Evolutionary conservation across 2,329 filamentous ascomycete genomes (phyloP).

Genomic region (Colletotrichum horii): DNA sequence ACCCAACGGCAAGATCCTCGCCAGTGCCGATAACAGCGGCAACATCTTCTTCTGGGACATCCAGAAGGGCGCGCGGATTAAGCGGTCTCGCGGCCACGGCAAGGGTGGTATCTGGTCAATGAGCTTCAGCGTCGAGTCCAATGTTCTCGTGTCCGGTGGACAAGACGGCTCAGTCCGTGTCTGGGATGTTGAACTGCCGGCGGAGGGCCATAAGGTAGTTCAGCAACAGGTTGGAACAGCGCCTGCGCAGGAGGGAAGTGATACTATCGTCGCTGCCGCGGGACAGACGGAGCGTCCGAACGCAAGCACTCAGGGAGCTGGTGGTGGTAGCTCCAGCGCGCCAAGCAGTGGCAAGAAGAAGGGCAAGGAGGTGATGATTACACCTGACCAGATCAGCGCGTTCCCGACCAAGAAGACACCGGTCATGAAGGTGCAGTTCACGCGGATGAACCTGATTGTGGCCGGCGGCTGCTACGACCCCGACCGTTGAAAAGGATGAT

Average conservation of each 20-base stretch:
- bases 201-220: constrained; percentile 66
- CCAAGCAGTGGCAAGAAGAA: constrained; percentile 67
- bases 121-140: constrained; percentile 92
- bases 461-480: constrained; percentile 77
- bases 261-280: constrained; percentile 30
- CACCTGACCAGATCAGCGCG: constrained; percentile 90
- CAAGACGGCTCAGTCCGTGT: constrained; percentile 91
- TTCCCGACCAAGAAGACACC: constrained; percentile 97
- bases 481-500: constrained; percentile 41
- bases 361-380: constrained; percentile 87
- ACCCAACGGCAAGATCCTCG: constrained; percentile 87
- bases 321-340: constrained; percentile 28
- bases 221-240: constrained; percentile 15
- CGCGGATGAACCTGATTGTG: constrained; percentile 91
- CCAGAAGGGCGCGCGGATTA: constrained; percentile 82
- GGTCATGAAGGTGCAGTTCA: constrained; percentile 92
- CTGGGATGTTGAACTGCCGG: constrained; percentile 85
- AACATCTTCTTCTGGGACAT: constrained; percentile 96
- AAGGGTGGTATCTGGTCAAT: constrained; percentile 94
- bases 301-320: constrained; percentile 31
- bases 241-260: constrained; percentile 29
- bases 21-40: constrained; percentile 85
- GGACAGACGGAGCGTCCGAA: constrained; percentile 32
- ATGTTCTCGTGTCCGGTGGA: constrained; percentile 85
- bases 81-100: constrained; percentile 91